Evolutionary conservation across 2,329 filamentous ascomycete genomes (phyloP).

Genomic region (Raffaelea albimanens): DNA sequence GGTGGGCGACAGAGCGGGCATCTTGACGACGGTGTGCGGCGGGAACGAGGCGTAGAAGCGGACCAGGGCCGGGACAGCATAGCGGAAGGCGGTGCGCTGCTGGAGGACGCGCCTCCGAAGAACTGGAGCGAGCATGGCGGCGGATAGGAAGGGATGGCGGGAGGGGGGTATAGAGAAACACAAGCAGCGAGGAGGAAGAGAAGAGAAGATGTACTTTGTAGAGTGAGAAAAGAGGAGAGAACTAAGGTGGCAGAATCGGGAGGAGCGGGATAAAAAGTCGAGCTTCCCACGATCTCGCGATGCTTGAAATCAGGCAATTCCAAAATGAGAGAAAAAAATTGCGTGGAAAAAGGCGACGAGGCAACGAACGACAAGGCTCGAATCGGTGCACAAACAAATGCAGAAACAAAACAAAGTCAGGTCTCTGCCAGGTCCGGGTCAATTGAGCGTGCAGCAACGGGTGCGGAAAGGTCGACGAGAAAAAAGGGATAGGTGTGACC

Average conservation of each 20-base stretch:
- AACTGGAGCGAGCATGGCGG: constrained; percentile 53
- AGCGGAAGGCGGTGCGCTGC: constrained; percentile 39
- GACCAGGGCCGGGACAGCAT: constrained; percentile 43
- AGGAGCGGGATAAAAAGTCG: too few relatives aligned
- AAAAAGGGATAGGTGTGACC: neutral
- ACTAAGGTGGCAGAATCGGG: neutral
- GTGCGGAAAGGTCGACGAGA: neutral
- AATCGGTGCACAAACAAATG: neutral
- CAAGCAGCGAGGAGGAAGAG: neutral
- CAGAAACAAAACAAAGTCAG: neutral
- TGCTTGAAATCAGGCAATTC: neutral
- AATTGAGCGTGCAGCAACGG: neutral
- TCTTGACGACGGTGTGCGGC: constrained; percentile 88
- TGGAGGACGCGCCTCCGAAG: constrained; percentile 54
- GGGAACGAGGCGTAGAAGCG: constrained; percentile 77
- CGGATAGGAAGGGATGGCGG: constrained; percentile 1
- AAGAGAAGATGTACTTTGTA: neutral
- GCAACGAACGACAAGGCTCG: neutral
- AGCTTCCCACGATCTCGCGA: too few relatives aligned
- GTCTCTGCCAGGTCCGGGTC: neutral
- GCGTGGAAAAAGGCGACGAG: neutral
- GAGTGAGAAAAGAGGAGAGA: neutral
- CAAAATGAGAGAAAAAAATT: neutral
- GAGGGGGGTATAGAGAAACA: neutral
- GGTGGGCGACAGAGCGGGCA: constrained; percentile 95